Evolutionary conservation across 225 moss, liverwort and hornwort species (phyloP).

Genomic region (Sphagnum contortum): DNA sequence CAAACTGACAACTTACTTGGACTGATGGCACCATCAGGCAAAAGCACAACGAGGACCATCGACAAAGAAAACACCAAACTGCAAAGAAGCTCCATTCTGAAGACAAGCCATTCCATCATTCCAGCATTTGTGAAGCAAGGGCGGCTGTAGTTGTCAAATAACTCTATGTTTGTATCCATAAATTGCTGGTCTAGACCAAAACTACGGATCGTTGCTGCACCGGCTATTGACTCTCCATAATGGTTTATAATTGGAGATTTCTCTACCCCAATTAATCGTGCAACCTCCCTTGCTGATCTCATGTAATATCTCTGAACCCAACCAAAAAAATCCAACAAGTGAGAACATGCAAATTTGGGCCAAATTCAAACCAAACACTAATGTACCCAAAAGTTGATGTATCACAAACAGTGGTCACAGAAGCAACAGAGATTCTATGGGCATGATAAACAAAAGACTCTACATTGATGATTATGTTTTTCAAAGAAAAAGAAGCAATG

Average conservation of each 20-base stretch:
- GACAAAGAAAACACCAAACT: neutral
- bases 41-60: conserved; percentile 2
- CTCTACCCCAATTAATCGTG: conserved; percentile 2
- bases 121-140: conserved; percentile 3
- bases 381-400: no score
- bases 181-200: conserved; percentile 4
- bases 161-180: conserved; percentile 2
- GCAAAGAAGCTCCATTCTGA: conserved; percentile 6
- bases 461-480: no score
- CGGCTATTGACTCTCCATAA: conserved; percentile 9
- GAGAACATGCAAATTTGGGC: neutral
- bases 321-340: neutral
- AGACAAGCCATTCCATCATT: conserved; percentile 6
- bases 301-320: conserved; percentile 8
- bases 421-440: no score
- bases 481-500: no score
- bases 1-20: conserved; percentile 1
- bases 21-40: conserved; percentile 1
- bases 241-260: conserved; percentile 8
- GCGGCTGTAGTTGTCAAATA: conserved; percentile 3
- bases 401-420: no score
- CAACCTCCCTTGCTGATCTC: conserved; percentile 5
- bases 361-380: no score
- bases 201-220: conserved; percentile 5
- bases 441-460: no score